phyloP scores from a whole-genome alignment of 139 green algal genomes.

The Chlorokybus atmophyticus region DNA sequence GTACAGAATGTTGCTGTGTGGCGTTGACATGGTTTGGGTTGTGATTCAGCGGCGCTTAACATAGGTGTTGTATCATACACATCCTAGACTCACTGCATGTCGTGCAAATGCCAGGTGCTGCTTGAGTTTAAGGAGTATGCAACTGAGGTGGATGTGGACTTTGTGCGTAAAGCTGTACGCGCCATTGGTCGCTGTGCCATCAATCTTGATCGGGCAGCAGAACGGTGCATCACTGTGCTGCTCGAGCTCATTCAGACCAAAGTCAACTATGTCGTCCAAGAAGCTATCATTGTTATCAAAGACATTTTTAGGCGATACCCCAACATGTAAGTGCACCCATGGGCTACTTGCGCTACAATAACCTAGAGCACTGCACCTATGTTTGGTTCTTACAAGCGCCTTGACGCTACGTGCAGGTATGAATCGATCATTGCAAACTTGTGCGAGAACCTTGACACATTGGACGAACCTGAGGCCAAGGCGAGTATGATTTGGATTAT shows the following conservation, averaged over 20 bases:
- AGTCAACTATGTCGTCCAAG: slow-evolving; percentile 97
- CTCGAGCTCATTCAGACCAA: slow-evolving; percentile 91
- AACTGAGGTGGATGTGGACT: slow-evolving; percentile 97
- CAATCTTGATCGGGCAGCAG: slow-evolving; percentile 63
- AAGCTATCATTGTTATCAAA: slow-evolving; percentile 95
- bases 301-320: slow-evolving; percentile 48
- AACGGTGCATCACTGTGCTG: slow-evolving; percentile 93
- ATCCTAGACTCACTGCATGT: too few relatives aligned
- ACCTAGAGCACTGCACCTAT: not conserved
- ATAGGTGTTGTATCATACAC: too few relatives aligned
- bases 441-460: slow-evolving; percentile 84
- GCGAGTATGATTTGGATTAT: slow-evolving; percentile 73
- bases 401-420: slow-evolving; percentile 41
- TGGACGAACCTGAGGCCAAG: slow-evolving; percentile 94
- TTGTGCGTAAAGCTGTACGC: slow-evolving; percentile 73
- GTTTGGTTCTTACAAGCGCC: not conserved
- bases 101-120: slow-evolving; percentile 82
- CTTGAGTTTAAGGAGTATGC: slow-evolving; percentile 99
- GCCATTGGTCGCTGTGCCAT: slow-evolving; percentile 90
- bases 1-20: slow-evolving; percentile 13
- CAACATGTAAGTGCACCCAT: slow-evolving; percentile 22
- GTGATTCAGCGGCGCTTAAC: too few relatives aligned
- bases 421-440: slow-evolving; percentile 87
- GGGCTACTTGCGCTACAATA: not conserved
- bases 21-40: not conserved